These are phyloP conservation scores for Xerophyta viscosa DNA, from an alignment of 106 monocot genomes.

Conservation along the genomic window DNA sequence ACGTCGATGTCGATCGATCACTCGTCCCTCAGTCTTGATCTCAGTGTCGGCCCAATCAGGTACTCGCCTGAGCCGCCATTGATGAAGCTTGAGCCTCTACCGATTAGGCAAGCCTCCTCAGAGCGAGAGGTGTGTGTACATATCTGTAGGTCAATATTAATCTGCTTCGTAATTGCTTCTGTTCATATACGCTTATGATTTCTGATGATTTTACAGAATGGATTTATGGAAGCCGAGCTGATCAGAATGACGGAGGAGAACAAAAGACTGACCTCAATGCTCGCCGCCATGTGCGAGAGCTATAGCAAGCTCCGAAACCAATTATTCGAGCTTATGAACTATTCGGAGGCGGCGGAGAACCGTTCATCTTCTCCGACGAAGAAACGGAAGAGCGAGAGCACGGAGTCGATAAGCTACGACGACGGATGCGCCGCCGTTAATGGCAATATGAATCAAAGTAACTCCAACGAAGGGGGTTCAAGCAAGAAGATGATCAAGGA, in stretches of 20 bases:
- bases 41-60: slow-evolving; percentile 10
- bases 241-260: slow-evolving; percentile 47
- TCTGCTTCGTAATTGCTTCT: background rate
- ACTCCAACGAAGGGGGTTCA: slow-evolving; percentile 21
- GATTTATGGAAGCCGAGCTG: slow-evolving; percentile 26
- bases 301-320: slow-evolving; percentile 30
- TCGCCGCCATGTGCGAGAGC: slow-evolving; percentile 17
- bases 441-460: background rate
- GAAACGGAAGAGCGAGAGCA: slow-evolving; percentile 29
- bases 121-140: background rate
- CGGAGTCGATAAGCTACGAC: background rate
- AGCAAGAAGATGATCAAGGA: slow-evolving; percentile 16
- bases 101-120: background rate
- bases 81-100: background rate
- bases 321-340: slow-evolving; percentile 16
- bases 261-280: slow-evolving; percentile 29
- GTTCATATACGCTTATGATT: background rate
- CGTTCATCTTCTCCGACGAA: background rate
- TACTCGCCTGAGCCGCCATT: background rate
- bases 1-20: background rate
- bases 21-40: slow-evolving; percentile 16
- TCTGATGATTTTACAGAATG: slow-evolving; percentile 3
- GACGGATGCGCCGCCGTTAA: background rate
- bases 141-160: background rate
- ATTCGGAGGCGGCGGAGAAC: background rate